Conservation (phyloP, 768 basidiomycete species). For the Lentinus tigrinus region DNA sequence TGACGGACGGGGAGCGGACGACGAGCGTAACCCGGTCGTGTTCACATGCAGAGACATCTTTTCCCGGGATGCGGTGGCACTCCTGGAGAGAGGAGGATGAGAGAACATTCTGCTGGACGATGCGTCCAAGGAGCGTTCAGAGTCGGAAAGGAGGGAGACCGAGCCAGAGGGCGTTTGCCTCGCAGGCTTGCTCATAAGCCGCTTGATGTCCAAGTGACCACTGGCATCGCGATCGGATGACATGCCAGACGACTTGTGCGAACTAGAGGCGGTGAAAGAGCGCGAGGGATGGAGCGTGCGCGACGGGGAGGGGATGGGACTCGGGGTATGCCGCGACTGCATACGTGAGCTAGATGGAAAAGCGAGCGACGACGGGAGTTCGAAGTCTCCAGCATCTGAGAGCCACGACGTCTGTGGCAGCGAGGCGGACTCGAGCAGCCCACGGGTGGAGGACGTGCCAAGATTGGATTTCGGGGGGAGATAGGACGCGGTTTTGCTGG, state of each 20-base stretch:
- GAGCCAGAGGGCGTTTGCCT: constrained; percentile 21
- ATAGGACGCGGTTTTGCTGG: constrained; percentile 2
- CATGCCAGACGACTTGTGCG: constrained; percentile 22
- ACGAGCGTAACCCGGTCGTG: neutral
- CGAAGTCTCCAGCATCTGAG: constrained; percentile 4
- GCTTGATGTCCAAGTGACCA: constrained; percentile 29
- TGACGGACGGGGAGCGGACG: neutral
- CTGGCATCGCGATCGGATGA: constrained; percentile 25
- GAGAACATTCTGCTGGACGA: constrained; percentile 1
- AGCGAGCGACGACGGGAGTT: neutral
- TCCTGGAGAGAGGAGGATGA: neutral
- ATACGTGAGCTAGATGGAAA: constrained; percentile 1
- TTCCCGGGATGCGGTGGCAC: constrained; percentile 4
- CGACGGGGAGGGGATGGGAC: constrained; percentile 3
- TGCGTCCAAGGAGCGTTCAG: constrained; percentile 18
- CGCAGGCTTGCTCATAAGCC: constrained; percentile 31
- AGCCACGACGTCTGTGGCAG: constrained; percentile 6
- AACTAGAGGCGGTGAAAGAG: constrained; percentile 6
- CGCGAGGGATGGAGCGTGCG: constrained; percentile 6
- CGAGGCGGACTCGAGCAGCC: constrained; percentile 8
- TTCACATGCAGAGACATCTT: constrained; percentile 7
- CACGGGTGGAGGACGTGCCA: constrained; percentile 1
- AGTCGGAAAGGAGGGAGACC: constrained; percentile 25
- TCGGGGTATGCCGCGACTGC: constrained; percentile 8
- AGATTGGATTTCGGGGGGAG: neutral